Conservation (phyloP, 192 early-diverging fungal genomes). For the Entophlyctis helioformis region DNA sequence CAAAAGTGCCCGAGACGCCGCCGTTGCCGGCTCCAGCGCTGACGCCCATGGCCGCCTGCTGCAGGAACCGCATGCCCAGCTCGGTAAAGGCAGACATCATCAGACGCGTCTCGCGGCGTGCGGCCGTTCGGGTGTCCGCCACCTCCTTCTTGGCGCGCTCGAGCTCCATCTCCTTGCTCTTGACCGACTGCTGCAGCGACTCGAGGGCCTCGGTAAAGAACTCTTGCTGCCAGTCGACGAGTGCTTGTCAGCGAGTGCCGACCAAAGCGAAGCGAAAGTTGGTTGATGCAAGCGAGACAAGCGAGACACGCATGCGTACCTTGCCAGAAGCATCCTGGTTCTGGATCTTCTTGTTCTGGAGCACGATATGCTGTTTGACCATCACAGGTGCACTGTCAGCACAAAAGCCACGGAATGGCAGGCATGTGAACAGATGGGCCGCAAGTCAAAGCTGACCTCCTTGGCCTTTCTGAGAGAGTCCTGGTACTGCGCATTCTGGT, state of each 20-base stretch:
- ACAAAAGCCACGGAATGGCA: neutral
- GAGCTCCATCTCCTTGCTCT: slow-evolving; percentile 22
- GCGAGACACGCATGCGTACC: neutral
- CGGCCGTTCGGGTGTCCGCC: slow-evolving; percentile 57
- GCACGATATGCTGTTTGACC: slow-evolving; percentile 18
- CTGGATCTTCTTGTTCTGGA: slow-evolving; percentile 33
- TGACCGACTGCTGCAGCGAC: slow-evolving; percentile 14
- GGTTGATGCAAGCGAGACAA: neutral
- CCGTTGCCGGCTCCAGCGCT: slow-evolving; percentile 8
- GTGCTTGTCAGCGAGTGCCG: neutral
- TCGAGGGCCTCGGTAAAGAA: slow-evolving; percentile 35
- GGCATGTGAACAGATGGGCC: neutral
- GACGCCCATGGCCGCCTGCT: slow-evolving; percentile 24
- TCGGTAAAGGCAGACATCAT: slow-evolving; percentile 77
- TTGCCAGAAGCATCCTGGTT: slow-evolving; percentile 20
- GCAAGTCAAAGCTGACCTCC: slow-evolving; percentile 14
- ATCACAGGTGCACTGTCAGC: neutral
- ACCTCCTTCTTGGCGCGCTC: slow-evolving; percentile 43
- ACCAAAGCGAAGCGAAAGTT: neutral
- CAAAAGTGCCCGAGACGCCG: neutral
- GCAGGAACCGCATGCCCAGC: slow-evolving; percentile 33
- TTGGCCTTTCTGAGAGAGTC: slow-evolving; percentile 33
- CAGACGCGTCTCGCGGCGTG: slow-evolving; percentile 63
- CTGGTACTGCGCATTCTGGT: slow-evolving; percentile 31
- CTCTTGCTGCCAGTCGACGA: slow-evolving; percentile 3